Evolutionary conservation across 768 basidiomycete genomes (phyloP).

Genomic region (Amanita rubescens): DNA sequence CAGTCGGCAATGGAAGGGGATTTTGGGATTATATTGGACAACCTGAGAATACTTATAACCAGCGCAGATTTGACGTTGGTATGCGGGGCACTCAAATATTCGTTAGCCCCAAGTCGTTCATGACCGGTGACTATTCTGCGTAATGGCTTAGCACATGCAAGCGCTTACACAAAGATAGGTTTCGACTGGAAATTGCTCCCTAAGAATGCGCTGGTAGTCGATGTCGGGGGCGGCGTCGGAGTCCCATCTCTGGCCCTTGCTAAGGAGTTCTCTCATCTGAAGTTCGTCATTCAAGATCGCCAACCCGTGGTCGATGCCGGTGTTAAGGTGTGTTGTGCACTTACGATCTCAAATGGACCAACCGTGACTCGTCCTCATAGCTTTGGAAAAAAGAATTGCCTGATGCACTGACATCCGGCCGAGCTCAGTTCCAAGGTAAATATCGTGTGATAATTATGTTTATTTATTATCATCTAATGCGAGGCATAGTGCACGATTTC

Average conservation of each 20-base stretch:
- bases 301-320: conserved; percentile 12
- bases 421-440: conserved; percentile 14
- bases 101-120: too few species aligned
- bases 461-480: not conserved
- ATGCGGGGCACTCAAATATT: conserved; percentile 17
- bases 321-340: not conserved
- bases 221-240: conserved; percentile 25
- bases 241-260: conserved; percentile 15
- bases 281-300: conserved; percentile 20
- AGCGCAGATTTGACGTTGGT: conserved; percentile 19
- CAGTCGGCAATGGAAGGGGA: too few species aligned
- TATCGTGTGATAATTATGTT: not conserved
- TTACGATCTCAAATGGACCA: too few species aligned
- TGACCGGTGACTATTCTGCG: conserved; percentile 10
- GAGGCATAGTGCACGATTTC: conserved; percentile 27
- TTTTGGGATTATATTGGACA: too few species aligned
- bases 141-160: not conserved
- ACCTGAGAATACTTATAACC: conserved; percentile 17
- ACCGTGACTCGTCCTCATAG: conserved; percentile 7
- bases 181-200: conserved; percentile 20
- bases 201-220: conserved; percentile 18
- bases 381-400: conserved; percentile 11
- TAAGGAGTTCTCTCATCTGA: conserved; percentile 12
- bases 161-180: conserved; percentile 10
- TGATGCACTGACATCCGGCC: conserved; percentile 9